These are phyloP conservation scores for Canavalia ensiformis DNA, from an alignment of 306 rosid species.

Conservation along the genomic window DNA sequence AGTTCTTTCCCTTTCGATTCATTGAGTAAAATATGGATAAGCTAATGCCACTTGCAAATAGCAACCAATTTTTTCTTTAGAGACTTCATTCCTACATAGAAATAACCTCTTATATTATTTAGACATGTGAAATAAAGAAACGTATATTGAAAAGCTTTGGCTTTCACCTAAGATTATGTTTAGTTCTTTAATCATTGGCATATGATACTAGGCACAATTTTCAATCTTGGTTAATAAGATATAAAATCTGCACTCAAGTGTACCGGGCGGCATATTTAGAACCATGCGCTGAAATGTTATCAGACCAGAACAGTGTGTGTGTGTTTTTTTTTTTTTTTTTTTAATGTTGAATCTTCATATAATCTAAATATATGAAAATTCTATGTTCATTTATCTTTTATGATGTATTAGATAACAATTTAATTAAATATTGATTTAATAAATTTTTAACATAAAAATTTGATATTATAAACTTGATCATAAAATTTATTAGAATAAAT, in stretches of 20 bases:
- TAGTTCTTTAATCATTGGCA: slow-evolving; percentile 27
- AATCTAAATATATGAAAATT: too few relatives aligned
- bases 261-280: not conserved
- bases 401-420: too few relatives aligned
- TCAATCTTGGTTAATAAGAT: not conserved
- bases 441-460: too few relatives aligned
- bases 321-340: too few relatives aligned
- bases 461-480: too few relatives aligned
- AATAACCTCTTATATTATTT: not conserved
- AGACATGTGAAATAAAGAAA: not conserved
- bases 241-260: not conserved
- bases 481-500: too few relatives aligned
- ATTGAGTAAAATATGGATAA: slow-evolving; percentile 31
- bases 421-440: too few relatives aligned
- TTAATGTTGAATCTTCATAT: too few relatives aligned
- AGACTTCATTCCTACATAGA: not conserved
- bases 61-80: not conserved
- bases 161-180: not conserved
- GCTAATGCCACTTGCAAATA: slow-evolving; percentile 29
- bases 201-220: slow-evolving; percentile 36
- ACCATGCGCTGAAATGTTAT: too few relatives aligned
- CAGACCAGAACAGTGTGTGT: not conserved
- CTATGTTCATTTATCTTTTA: not conserved
- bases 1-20: slow-evolving; percentile 39
- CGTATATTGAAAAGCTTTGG: not conserved